Percentiles rank a stretch among this genome's conserved stretches.
Evolutionary conservation across 2,329 filamentous ascomycete genomes (phyloP).

Genomic region (Colletotrichum graminicola): DNA sequence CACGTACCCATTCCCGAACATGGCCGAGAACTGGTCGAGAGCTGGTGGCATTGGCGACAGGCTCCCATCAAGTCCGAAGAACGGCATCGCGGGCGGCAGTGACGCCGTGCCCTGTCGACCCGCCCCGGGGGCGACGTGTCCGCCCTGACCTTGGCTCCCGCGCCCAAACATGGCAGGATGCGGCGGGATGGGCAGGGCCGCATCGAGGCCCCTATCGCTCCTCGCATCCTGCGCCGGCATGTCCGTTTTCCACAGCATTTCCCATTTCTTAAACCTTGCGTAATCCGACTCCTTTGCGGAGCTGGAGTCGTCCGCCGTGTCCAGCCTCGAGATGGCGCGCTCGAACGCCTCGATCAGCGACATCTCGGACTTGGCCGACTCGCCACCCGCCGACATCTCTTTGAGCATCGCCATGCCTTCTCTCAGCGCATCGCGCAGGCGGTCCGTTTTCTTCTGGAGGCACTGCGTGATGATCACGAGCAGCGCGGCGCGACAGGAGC

Average conservation of each 20-base stretch:
- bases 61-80: constrained; percentile 53
- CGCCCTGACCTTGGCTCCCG: constrained; percentile 8
- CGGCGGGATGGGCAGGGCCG: constrained; percentile 32
- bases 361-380: constrained; percentile 64
- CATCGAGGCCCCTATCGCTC: constrained; percentile 43
- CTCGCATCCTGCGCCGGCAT: constrained; percentile 46
- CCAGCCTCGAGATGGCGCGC: constrained; percentile 59
- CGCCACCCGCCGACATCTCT: constrained; percentile 65
- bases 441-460: constrained; percentile 53
- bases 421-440: constrained; percentile 59
- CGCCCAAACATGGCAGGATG: constrained; percentile 30
- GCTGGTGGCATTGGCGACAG: constrained; percentile 55
- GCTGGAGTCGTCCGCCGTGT: constrained; percentile 54
- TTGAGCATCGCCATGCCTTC: constrained; percentile 64
- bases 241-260: constrained; percentile 60
- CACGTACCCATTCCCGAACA: constrained; percentile 40
- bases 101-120: constrained; percentile 44
- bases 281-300: constrained; percentile 60
- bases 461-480: constrained; percentile 60
- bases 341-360: constrained; percentile 67
- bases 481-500: constrained; percentile 65
- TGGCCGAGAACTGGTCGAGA: constrained; percentile 51
- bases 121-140: constrained; percentile 36
- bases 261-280: constrained; percentile 53
- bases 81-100: constrained; percentile 49